Base-by-base conservation (phyloP, 805 yeast genomes). In the Wickerhamiella brachini region DNA sequence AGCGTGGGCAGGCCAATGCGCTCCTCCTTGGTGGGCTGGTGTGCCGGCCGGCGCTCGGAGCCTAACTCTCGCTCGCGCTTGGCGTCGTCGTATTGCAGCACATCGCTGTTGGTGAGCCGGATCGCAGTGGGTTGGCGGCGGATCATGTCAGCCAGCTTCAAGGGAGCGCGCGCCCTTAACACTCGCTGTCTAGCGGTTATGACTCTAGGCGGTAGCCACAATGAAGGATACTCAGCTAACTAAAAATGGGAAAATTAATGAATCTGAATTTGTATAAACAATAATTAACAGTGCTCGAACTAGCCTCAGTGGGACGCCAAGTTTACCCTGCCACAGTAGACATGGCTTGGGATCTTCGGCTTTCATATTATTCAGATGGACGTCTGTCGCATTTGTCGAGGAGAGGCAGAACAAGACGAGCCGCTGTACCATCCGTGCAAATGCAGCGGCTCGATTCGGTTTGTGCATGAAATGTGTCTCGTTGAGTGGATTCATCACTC, bases 381-480 rank as follows among this genome's bases (percentile, higher is more conserved):
- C 31, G 75, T 82, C 2, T 93, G 98, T 66, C 83, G 98, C 54
- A 89, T 93, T 45, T 93, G 98, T 64, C 83, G 96, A 49, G 90
- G 95, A 39, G 97, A 87, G 59, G 89, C 78, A n/a, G 78, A 93
- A 0, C 69, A 68, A 0, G 79, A 76, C 1, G 86, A 85, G 56
- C 96, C 96, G 3, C 70, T 93, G 45, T 82, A 77, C 56, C 89
- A 85, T 65, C 98, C 98, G 2, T 93, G 99, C 68, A 81, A 78
- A 61, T 93, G 98, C 68, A 74, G 87, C 49, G 99, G 99, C 1
- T 83, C 95, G 13, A 94, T 93, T 64, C 83, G 83, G 63, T 89
- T 81, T 61, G 85, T 93, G 50, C 99, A 93, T 65, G 95, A 90
- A 65, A 94, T 83, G 51, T 93, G 99, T 65, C 68, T 90, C 45